Percentiles rank a stretch among this genome's conserved stretches.
phyloP scores from a whole-genome alignment of 108 stramenopile species.

The Ochromonas danica region DNA sequence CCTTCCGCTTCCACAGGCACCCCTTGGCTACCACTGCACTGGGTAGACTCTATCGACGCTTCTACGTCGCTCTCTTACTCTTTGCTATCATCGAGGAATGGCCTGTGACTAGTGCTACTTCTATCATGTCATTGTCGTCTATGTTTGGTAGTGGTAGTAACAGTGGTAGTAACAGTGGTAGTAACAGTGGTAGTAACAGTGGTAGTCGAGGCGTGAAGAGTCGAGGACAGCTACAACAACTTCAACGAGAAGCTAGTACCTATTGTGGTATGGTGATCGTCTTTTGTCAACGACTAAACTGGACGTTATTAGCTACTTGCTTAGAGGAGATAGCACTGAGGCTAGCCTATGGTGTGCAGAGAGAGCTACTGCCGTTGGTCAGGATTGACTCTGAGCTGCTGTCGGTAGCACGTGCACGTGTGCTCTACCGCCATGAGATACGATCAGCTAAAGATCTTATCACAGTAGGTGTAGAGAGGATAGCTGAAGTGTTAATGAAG shows the following conservation, averaged over 20 bases:
- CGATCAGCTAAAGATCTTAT: neutral
- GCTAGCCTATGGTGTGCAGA: neutral
- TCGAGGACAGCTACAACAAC: conserved; percentile 29
- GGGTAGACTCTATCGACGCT: conserved; percentile 2
- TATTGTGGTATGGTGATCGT: conserved; percentile 21
- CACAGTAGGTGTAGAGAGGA: too few species aligned
- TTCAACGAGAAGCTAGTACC: conserved; percentile 18
- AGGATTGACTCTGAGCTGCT: neutral
- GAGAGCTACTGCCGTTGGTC: conserved; percentile 12
- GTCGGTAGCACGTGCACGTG: neutral
- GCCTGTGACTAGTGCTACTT: neutral
- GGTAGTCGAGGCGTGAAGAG: neutral
- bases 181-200: neutral
- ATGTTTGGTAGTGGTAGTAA: neutral
- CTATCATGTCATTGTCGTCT: neutral
- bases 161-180: neutral
- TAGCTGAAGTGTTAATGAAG: neutral
- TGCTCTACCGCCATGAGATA: neutral
- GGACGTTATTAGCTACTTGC: neutral
- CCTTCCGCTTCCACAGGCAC: conserved; percentile 9
- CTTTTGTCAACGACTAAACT: conserved; percentile 23
- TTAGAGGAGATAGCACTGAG: neutral
- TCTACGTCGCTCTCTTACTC: conserved; percentile 4
- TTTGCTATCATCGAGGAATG: conserved; percentile 30
- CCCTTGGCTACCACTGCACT: too few species aligned